Percentiles rank a stretch among this genome's conserved stretches.
Evolutionary conservation across 202 grass and related monocot species (phyloP).

Genomic region (Digitaria exilis): DNA sequence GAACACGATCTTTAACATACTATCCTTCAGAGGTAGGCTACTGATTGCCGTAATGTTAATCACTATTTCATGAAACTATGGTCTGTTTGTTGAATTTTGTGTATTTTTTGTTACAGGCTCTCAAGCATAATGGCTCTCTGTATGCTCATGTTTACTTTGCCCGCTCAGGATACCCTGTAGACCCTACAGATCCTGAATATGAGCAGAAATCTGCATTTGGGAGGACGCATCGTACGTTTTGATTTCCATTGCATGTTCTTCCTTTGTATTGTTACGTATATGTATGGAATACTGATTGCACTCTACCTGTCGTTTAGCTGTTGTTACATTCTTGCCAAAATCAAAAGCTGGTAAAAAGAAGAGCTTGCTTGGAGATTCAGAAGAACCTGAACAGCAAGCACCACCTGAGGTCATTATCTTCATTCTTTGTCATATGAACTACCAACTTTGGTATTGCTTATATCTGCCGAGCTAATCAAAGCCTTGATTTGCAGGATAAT

Average conservation of each 20-base stretch:
- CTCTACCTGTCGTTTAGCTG: slow-evolving; percentile 63
- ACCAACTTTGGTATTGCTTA: slow-evolving; percentile 23
- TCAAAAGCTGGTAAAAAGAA: slow-evolving; percentile 93
- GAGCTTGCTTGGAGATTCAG: slow-evolving; percentile 83
- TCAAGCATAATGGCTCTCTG: slow-evolving; percentile 92
- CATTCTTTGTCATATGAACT: slow-evolving; percentile 26
- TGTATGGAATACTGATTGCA: slow-evolving; percentile 22
- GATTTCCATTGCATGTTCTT: slow-evolving; percentile 3
- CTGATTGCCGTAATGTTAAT: slow-evolving; percentile 6
- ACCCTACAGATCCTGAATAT: slow-evolving; percentile 93
- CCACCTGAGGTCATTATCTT: slow-evolving; percentile 48
- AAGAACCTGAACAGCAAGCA: slow-evolving; percentile 47
- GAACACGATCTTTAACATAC: slow-evolving; percentile 72
- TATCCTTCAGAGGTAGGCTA: slow-evolving; percentile 86
- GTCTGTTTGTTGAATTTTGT: neutral
- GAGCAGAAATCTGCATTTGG: slow-evolving; percentile 83
- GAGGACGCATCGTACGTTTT: slow-evolving; percentile 79
- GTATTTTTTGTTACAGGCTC: slow-evolving; percentile 51
- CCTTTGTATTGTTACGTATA: slow-evolving; percentile 15
- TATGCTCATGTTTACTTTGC: slow-evolving; percentile 99
- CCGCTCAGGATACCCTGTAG: slow-evolving; percentile 89
- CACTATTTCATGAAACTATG: neutral
- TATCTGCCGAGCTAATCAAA: slow-evolving; percentile 38
- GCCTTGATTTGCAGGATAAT: slow-evolving; percentile 50
- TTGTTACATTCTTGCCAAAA: slow-evolving; percentile 82